Evolutionary conservation across 352 stramenopile species (phyloP).

Genomic region (Globisporangium solare): DNA sequence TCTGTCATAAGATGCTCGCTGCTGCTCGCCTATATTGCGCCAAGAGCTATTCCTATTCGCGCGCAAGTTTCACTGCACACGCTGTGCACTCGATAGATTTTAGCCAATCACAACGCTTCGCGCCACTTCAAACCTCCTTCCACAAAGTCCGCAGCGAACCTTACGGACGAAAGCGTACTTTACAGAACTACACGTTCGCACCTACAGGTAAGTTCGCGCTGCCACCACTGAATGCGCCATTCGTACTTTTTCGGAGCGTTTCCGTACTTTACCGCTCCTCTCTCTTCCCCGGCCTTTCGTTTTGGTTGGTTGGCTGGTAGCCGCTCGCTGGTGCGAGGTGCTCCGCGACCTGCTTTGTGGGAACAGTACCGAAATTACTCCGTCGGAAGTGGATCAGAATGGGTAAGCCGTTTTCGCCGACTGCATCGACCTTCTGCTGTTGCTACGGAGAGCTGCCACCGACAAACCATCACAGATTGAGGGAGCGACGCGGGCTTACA

Average conservation of each 20-base stretch:
- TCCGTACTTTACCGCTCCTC: conserved; percentile 3
- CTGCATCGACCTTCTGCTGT: conserved; percentile 20
- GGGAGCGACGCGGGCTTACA: not conserved
- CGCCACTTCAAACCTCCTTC: conserved; percentile 9
- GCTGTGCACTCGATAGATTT: conserved; percentile 12
- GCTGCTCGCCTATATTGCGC: not conserved
- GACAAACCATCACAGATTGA: conserved; percentile 4
- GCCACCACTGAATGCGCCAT: conserved; percentile 3
- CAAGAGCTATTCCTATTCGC: conserved; percentile 9
- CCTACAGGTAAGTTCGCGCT: conserved; percentile 10
- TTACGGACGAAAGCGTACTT: conserved; percentile 1
- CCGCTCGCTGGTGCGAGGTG: conserved; percentile 16
- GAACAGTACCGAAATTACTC: conserved; percentile 79
- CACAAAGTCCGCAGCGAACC: conserved; percentile 5
- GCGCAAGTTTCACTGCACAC: conserved; percentile 3
- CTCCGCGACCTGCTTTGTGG: not conserved
- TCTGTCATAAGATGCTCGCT: not conserved
- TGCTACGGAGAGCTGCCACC: conserved; percentile 37
- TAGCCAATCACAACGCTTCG: conserved; percentile 27
- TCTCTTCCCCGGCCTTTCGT: conserved; percentile 11
- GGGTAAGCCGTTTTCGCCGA: conserved; percentile 57
- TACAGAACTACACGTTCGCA: not conserved
- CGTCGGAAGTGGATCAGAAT: conserved; percentile 67
- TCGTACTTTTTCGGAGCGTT: not conserved
- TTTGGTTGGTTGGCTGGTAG: conserved; percentile 33